Evolutionary conservation across 176 grass and related monocot species (phyloP).

Genomic region (Avena insularis): DNA sequence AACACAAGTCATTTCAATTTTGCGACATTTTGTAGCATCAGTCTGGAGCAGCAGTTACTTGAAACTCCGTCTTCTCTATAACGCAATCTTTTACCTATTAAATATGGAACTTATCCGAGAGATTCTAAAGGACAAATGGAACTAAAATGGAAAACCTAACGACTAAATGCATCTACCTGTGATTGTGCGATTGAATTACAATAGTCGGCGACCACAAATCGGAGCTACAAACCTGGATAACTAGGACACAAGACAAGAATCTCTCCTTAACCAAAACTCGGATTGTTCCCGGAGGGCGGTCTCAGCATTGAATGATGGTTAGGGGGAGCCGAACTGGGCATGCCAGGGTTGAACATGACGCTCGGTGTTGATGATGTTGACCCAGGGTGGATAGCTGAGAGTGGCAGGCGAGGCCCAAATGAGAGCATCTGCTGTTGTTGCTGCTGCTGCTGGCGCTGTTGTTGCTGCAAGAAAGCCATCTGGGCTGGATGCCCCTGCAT

Average conservation of each 20-base stretch:
- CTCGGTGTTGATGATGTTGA: slow-evolving; percentile 53
- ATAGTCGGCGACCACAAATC: slow-evolving; percentile 38
- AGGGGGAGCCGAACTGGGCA: slow-evolving; percentile 50
- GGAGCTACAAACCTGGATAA: slow-evolving; percentile 42
- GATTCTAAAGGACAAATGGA: background rate
- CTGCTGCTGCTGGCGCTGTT: slow-evolving; percentile 62
- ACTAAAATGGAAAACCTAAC: slow-evolving; percentile 30
- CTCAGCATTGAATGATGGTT: slow-evolving; percentile 75
- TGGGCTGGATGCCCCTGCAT: slow-evolving; percentile 75
- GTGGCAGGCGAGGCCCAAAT: slow-evolving; percentile 73
- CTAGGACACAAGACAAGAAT: slow-evolving; percentile 5
- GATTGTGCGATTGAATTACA: slow-evolving; percentile 58
- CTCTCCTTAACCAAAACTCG: slow-evolving; percentile 57
- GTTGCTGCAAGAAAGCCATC: slow-evolving; percentile 73
- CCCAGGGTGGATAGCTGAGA: slow-evolving; percentile 76
- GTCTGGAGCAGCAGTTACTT: background rate
- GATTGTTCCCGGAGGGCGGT: slow-evolving; percentile 72
- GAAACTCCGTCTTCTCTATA: slow-evolving; percentile 31
- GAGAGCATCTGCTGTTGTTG: slow-evolving; percentile 74
- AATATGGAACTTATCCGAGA: background rate
- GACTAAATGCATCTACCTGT: slow-evolving; percentile 38
- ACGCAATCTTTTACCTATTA: slow-evolving; percentile 36
- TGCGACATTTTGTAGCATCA: background rate
- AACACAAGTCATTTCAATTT: slow-evolving; percentile 21
- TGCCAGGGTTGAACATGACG: slow-evolving; percentile 65